A percentile compares a stretch with the other conserved stretches of the same genome.
Conservation (phyloP, 2,329 filamentous ascomycete species). For the Fusarium papillatum region DNA sequence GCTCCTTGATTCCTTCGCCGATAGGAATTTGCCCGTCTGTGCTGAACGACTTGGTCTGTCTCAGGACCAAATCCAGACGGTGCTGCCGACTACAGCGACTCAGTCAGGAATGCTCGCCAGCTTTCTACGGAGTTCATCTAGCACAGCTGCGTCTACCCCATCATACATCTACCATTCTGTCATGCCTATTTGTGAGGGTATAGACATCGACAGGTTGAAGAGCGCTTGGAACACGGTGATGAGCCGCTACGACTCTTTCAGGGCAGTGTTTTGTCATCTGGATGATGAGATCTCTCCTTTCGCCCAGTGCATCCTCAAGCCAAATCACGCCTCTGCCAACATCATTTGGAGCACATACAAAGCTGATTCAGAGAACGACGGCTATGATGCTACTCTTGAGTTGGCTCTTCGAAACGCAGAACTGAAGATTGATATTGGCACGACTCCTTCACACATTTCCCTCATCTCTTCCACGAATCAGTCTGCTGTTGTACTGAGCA, state of each 20-base stretch:
- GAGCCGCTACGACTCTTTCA: slow-evolving; percentile 4
- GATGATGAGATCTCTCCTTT: slow-evolving; percentile 10
- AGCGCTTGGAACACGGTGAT: slow-evolving; percentile 1
- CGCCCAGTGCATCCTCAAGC: slow-evolving; percentile 8
- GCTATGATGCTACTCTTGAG: neutral
- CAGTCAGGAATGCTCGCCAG: slow-evolving; percentile 14
- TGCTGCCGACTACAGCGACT: slow-evolving; percentile 9
- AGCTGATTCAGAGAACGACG: neutral
- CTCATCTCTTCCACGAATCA: neutral
- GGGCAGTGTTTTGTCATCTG: slow-evolving; percentile 1
- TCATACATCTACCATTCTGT: slow-evolving; percentile 8
- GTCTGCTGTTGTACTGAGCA: slow-evolving; percentile 5
- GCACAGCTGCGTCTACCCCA: neutral
- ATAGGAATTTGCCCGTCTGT: neutral
- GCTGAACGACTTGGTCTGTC: neutral
- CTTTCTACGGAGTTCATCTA: neutral
- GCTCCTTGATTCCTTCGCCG: neutral
- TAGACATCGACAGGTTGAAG: neutral
- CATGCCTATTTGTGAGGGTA: neutral
- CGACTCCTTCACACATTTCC: neutral
- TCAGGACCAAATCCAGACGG: neutral
- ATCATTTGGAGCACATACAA: slow-evolving; percentile 1
- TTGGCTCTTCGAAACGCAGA: slow-evolving; percentile 8
- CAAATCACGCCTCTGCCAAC: neutral
- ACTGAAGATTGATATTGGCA: neutral